phyloP scores from a whole-genome alignment of 192 early-diverging fungal genomes.

The Umbelopsis vinacea region DNA sequence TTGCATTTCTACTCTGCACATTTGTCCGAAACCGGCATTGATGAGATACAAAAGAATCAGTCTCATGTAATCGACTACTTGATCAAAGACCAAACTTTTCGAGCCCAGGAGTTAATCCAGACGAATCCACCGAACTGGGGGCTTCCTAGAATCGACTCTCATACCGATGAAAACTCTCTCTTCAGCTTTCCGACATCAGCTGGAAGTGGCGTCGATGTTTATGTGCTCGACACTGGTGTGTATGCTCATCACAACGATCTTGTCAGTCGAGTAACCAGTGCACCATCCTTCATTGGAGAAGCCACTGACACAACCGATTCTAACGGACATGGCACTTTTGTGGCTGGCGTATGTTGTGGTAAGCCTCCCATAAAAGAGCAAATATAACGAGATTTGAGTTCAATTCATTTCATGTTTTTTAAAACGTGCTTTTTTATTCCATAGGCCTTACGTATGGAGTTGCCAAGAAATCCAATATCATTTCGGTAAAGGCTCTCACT shows the following conservation, averaged over 20 bases:
- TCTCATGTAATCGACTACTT: slow-evolving; percentile 34
- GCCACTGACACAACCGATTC: slow-evolving; percentile 31
- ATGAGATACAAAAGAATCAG: background rate
- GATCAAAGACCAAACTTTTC: slow-evolving; percentile 35
- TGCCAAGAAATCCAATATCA: slow-evolving; percentile 54
- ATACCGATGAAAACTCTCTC: slow-evolving; percentile 21
- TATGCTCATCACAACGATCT: slow-evolving; percentile 49
- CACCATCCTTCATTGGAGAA: slow-evolving; percentile 35
- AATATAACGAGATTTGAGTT: too few species aligned
- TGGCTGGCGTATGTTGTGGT: slow-evolving; percentile 55
- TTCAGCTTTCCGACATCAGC: slow-evolving; percentile 27
- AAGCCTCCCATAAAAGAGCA: background rate
- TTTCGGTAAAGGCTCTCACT: slow-evolving; percentile 56
- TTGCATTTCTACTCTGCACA: background rate
- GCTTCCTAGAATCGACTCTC: slow-evolving; percentile 36
- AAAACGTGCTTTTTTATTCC: background rate
- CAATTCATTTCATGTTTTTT: background rate
- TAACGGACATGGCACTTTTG: slow-evolving; percentile 61
- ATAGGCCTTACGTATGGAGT: slow-evolving; percentile 47
- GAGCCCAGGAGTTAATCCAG: slow-evolving; percentile 38
- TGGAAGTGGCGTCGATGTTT: slow-evolving; percentile 53
- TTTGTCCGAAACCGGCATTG: background rate
- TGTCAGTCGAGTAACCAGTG: slow-evolving; percentile 41
- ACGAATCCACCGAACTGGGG: slow-evolving; percentile 37
- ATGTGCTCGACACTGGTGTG: slow-evolving; percentile 67